Conservation (phyloP, 73 alveolate species). For the Paramecium caudatum region DNA sequence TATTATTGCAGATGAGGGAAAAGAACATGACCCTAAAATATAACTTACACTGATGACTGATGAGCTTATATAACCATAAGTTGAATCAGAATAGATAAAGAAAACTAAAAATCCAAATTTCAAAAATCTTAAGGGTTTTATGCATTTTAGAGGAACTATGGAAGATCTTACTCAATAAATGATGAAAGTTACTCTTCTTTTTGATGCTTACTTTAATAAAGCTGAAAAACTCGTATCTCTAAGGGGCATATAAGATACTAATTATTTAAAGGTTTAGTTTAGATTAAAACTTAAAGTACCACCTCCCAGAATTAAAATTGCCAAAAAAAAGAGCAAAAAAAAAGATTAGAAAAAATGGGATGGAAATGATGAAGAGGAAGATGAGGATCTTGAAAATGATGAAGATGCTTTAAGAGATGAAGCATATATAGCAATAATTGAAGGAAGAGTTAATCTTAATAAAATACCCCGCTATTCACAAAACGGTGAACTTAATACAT, state of each 20-base stretch:
- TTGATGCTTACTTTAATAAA: not conserved
- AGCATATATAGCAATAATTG: constrained; percentile 65
- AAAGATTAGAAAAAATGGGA: not conserved
- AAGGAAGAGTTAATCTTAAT: constrained; percentile 74
- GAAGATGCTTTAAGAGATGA: constrained; percentile 71
- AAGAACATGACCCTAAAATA: constrained; percentile 52
- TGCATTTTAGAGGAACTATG: constrained; percentile 79
- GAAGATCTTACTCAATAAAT: constrained; percentile 70
- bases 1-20: constrained; percentile 69
- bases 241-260: constrained; percentile 41
- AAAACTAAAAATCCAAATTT: constrained; percentile 69
- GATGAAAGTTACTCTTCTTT: constrained; percentile 28
- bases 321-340: constrained; percentile 60
- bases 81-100: constrained; percentile 22
- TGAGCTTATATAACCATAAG: constrained; percentile 48
- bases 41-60: constrained; percentile 71
- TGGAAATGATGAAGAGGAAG: constrained; percentile 23
- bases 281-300: constrained; percentile 45
- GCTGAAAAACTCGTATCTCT: constrained; percentile 32
- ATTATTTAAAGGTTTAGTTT: constrained; percentile 49
- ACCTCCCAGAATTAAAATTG: constrained; percentile 37
- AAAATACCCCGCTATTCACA: constrained; percentile 53
- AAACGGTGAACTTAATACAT: constrained; percentile 72
- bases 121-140: constrained; percentile 55
- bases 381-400: constrained; percentile 58